Evolutionary conservation across 176 grass and related monocot genomes (phyloP).

Genomic region (Poa annua): DNA sequence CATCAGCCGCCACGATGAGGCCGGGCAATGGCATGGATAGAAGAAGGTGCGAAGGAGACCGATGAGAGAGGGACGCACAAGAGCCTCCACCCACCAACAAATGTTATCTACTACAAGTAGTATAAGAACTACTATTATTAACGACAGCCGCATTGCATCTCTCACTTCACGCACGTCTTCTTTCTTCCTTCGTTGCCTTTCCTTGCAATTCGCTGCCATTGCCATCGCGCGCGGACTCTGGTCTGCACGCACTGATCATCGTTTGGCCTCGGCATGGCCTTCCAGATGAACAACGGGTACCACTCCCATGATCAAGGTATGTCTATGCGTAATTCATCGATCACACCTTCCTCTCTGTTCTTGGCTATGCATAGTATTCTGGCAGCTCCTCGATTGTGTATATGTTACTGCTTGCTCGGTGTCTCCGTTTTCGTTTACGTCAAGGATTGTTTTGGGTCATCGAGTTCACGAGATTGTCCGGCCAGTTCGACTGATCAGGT

Average conservation of each 20-base stretch:
- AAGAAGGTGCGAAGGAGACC: not conserved
- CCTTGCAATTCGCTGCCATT: not conserved
- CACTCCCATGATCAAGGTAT: slow-evolving; percentile 39
- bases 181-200: not conserved
- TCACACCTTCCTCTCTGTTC: not conserved
- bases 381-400: too few species aligned
- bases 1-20: not conserved
- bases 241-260: not conserved
- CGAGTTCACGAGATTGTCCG: not conserved
- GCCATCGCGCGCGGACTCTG: not conserved
- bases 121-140: slow-evolving; percentile 16
- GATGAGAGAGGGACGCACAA: not conserved
- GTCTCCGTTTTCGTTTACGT: not conserved
- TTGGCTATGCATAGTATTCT: not conserved
- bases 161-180: not conserved
- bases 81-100: not conserved
- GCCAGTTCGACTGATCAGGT: not conserved
- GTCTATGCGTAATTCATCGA: not conserved
- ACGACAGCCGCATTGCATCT: not conserved
- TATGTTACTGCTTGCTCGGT: not conserved
- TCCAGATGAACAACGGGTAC: slow-evolving; percentile 19
- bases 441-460: not conserved
- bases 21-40: too few species aligned
- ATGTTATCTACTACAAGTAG: not conserved
- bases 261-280: slow-evolving; percentile 29